Conservation (phyloP, 2,329 filamentous ascomycete species). For the Clarireedia sp. region DNA sequence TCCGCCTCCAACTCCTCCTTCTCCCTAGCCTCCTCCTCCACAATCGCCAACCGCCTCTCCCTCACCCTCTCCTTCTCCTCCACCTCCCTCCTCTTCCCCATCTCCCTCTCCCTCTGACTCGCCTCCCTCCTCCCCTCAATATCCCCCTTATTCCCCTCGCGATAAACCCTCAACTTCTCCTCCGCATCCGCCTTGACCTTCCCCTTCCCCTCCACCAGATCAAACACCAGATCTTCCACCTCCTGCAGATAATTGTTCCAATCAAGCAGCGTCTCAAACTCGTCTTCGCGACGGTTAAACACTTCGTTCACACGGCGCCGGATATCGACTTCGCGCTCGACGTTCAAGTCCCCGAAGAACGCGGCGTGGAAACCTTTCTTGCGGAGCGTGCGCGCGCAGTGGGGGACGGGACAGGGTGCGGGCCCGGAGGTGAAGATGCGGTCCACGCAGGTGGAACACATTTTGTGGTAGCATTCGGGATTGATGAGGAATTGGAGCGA, state of each 20-base stretch:
- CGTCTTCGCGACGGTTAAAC: slow-evolving; percentile 83
- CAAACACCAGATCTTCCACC: slow-evolving; percentile 84
- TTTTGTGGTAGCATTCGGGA: slow-evolving; percentile 97
- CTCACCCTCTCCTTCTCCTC: slow-evolving; percentile 60
- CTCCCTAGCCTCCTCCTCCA: slow-evolving; percentile 64
- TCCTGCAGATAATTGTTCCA: slow-evolving; percentile 95
- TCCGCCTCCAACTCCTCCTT: slow-evolving; percentile 54
- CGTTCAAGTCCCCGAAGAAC: slow-evolving; percentile 79
- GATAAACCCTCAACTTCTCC: slow-evolving; percentile 55
- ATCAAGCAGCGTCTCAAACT: slow-evolving; percentile 75
- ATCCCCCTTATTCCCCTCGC: slow-evolving; percentile 61
- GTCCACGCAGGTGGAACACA: slow-evolving; percentile 94
- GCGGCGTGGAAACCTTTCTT: slow-evolving; percentile 77
- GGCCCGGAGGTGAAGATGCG: slow-evolving; percentile 89
- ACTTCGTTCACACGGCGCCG: slow-evolving; percentile 68
- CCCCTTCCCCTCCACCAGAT: slow-evolving; percentile 65
- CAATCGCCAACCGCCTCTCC: slow-evolving; percentile 53
- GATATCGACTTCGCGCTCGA: slow-evolving; percentile 93
- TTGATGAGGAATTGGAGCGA: slow-evolving; percentile 95
- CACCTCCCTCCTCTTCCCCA: slow-evolving; percentile 45
- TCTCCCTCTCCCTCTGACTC: slow-evolving; percentile 48
- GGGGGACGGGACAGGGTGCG: slow-evolving; percentile 83
- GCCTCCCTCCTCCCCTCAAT: slow-evolving; percentile 54
- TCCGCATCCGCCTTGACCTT: slow-evolving; percentile 44
- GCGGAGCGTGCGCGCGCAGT: slow-evolving; percentile 78